Base-by-base conservation (phyloP, 164 flowering plant genomes). In the Tinospora cordifolia region DNA sequence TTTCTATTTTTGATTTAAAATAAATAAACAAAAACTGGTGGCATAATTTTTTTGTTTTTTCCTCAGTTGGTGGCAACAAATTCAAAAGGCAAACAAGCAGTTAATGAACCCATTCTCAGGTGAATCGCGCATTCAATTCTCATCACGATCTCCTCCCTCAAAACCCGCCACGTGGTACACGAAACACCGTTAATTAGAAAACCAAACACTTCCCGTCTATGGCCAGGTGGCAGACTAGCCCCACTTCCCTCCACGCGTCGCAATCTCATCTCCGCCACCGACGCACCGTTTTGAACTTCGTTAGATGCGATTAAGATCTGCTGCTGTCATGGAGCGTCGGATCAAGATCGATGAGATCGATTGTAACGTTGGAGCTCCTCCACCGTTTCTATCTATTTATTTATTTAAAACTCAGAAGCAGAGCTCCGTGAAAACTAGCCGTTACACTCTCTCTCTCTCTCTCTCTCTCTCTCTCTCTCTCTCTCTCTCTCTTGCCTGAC, bases 381-480 rank as follows among this genome's bases (percentile, higher is more conserved):
- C 49, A 9, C 1, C 60, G 21, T 10, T 54, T 22, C 49, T 47
- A 36, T 15, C 36, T 1, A 6, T 54, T 54, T 66, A 51, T 17
- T 51, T 2, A 51, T 15, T 51, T n/a, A 54, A 54, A 54, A 8
- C 25, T 47, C 54, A 47, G 19, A 13, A 14, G 4, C 54, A 14
- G 30, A n/a, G 6, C 69, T 39, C 63, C 21, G 17, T 26, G 30
- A 70, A 74, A 78, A 83, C 87, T 89, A 89, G 89, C 89, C 90
- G 93, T 89, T 89, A 73, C 60, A 8, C n/a, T 21, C 12, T 44
- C 47, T 44, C 8, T 5, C 47, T 44, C 47, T 44, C 46, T 41
- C 46, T 41, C 46, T 41, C 80, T 17, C 76, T 65, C 72, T 62
- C 66, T 66, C 58, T 36, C 49, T 69, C 66, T 69, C 76, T 72